These are phyloP conservation scores for Mucor velutinosus DNA, from an alignment of 371 early-diverging fungal species.

Conservation along the genomic window DNA sequence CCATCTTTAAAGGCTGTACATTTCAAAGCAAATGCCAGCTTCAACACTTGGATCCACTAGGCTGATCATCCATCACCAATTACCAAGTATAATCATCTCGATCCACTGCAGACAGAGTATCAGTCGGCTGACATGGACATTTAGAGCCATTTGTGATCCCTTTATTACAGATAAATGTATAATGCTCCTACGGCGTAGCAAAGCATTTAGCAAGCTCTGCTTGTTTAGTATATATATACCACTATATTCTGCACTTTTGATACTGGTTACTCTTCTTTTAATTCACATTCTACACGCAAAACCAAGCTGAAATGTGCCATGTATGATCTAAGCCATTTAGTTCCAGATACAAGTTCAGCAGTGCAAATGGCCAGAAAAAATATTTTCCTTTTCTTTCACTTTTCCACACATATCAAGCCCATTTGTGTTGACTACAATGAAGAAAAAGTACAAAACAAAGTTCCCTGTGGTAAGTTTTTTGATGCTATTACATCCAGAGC, in stretches of 20 bases:
- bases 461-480: slow-evolving; percentile 66
- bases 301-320: background rate
- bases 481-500: background rate
- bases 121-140: background rate
- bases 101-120: background rate
- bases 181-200: background rate
- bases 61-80: background rate
- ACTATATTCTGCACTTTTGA: background rate
- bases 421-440: slow-evolving; percentile 46
- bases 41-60: background rate
- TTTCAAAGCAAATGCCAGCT: no score
- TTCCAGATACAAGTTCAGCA: slow-evolving; percentile 3
- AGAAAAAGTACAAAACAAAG: slow-evolving; percentile 89
- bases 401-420: background rate
- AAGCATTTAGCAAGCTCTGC: background rate
- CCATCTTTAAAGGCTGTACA: no score
- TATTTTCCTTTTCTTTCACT: background rate
- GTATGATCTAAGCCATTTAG: background rate
- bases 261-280: background rate
- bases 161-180: background rate
- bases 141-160: no score
- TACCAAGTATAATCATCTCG: background rate
- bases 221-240: background rate
- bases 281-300: background rate
- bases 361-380: background rate